A percentile compares a stretch with the other conserved stretches of the same genome.
phyloP scores from a whole-genome alignment of 148 eudicot species.

The Mesembryanthemum crystallinum region DNA sequence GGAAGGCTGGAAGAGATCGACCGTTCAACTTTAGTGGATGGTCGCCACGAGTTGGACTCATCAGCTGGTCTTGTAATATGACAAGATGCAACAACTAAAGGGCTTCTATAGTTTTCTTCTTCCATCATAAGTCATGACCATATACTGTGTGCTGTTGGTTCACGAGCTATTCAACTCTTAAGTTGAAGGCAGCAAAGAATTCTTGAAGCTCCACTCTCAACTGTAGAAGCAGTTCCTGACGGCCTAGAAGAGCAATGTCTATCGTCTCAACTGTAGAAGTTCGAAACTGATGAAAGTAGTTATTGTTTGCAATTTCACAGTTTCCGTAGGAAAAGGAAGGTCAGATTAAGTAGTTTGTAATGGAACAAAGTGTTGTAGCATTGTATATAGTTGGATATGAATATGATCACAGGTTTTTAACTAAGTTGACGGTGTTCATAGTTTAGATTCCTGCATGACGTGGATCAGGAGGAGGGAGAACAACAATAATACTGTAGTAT shows the following conservation, averaged over 20 bases:
- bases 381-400: neutral
- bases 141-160: neutral
- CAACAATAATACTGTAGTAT: too few species aligned
- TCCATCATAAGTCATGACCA: neutral
- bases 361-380: neutral
- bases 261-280: neutral
- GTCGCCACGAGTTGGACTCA: slow-evolving; percentile 36
- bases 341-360: neutral
- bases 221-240: neutral
- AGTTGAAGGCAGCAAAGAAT: neutral
- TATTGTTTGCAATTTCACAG: neutral
- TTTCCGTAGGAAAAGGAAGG: neutral
- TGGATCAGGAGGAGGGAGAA: too few species aligned
- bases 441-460: neutral
- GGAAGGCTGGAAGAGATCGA: slow-evolving; percentile 72
- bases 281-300: neutral
- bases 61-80: slow-evolving; percentile 51
- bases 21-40: slow-evolving; percentile 51
- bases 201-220: neutral
- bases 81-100: neutral
- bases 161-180: neutral
- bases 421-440: neutral
- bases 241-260: neutral
- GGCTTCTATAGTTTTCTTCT: neutral
- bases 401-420: neutral